Conservation (phyloP, 106 monocot genomes). For the Acorus calamus region DNA sequence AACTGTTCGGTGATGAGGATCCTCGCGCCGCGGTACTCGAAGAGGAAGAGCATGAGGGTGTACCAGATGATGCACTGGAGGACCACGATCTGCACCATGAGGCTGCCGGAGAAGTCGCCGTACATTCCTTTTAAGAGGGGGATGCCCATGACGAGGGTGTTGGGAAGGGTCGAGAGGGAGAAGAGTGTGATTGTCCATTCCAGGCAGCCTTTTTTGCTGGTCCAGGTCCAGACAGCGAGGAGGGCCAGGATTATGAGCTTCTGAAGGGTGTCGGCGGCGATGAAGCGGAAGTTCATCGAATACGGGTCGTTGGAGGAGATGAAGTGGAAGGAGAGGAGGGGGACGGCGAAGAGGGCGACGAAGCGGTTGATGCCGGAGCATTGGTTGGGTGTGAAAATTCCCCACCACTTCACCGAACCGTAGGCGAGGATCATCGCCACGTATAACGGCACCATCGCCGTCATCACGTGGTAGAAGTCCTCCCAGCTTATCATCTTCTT, state of each 20-base stretch:
- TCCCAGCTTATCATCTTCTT: conserved; percentile 30
- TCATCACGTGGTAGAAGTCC: conserved; percentile 71
- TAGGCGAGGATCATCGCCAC: conserved; percentile 66
- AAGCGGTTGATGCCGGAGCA: conserved; percentile 62
- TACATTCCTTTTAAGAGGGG: conserved; percentile 85
- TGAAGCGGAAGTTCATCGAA: conserved; percentile 27
- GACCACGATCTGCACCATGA: conserved; percentile 94
- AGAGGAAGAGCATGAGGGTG: conserved; percentile 72
- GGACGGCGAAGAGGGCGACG: conserved; percentile 28
- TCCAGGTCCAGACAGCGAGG: conserved; percentile 7
- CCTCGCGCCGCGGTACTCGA: conserved; percentile 47
- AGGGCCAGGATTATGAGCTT: conserved; percentile 13
- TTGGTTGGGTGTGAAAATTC: conserved; percentile 54
- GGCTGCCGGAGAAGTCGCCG: conserved; percentile 67
- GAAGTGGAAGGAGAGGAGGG: conserved; percentile 34
- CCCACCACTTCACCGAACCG: conserved; percentile 52
- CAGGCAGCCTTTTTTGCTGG: conserved; percentile 24
- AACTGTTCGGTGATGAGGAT: conserved; percentile 13
- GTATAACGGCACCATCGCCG: conserved; percentile 63
- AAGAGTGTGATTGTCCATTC: conserved; percentile 56
- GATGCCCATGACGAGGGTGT: conserved; percentile 98
- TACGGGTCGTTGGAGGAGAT: conserved; percentile 27
- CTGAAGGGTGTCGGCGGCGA: conserved; percentile 22
- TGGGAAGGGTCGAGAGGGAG: conserved; percentile 87
- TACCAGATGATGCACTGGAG: conserved; percentile 98